Evolutionary conservation across 2,329 filamentous ascomycete species (phyloP).

Genomic region (Fusarium begoniae): DNA sequence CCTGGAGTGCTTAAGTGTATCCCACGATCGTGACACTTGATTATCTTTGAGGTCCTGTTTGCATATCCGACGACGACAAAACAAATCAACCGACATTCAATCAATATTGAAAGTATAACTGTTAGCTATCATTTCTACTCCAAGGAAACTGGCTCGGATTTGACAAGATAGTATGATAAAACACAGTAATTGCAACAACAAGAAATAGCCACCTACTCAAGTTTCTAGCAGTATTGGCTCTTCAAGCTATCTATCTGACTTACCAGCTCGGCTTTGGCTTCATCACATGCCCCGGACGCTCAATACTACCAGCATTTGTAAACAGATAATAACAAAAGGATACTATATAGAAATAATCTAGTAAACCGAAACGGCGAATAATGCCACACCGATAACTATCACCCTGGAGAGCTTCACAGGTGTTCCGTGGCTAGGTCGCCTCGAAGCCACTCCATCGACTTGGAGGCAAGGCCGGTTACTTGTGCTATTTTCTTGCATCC

Average conservation of each 20-base stretch:
- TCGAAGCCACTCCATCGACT: not conserved
- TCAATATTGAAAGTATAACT: not conserved
- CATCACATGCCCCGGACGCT: not conserved
- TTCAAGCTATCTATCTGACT: not conserved
- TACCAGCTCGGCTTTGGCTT: not conserved
- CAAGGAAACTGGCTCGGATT: not conserved
- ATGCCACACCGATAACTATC: not conserved
- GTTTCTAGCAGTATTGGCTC: not conserved
- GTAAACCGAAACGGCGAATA: not conserved
- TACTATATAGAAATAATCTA: not conserved
- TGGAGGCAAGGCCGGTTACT: not conserved
- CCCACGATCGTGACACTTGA: not conserved
- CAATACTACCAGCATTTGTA: not conserved
- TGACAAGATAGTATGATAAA: not conserved
- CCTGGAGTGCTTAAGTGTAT: not conserved
- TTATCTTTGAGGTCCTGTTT: not conserved
- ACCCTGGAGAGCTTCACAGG: not conserved
- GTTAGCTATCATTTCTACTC: not conserved
- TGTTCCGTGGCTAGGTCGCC: not conserved
- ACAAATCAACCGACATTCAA: not conserved
- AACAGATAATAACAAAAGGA: too few relatives aligned
- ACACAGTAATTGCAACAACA: not conserved
- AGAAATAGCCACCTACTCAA: not conserved
- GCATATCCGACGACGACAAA: not conserved
- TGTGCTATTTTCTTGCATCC: not conserved